Conservation (phyloP, 805 yeast genomes). For the Suhomyces vadensis region DNA sequence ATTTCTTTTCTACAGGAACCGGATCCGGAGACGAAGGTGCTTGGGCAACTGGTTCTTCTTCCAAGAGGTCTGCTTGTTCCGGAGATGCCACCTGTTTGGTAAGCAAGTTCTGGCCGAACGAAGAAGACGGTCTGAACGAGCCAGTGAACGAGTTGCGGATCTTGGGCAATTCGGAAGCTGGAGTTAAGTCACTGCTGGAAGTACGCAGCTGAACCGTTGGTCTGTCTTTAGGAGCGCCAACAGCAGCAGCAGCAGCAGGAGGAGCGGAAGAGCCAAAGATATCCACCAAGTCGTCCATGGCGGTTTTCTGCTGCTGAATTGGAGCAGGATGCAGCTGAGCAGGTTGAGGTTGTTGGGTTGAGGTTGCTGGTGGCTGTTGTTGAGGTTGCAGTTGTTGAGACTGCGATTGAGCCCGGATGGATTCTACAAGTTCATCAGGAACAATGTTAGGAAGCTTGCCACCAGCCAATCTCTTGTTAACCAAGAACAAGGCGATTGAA, state of each 20-base stretch:
- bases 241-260: slow-evolving; percentile 17
- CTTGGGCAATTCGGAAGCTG: slow-evolving; percentile 30
- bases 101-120: slow-evolving; percentile 76
- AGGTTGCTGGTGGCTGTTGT: slow-evolving; percentile 11
- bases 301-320: slow-evolving; percentile 41
- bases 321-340: slow-evolving; percentile 1
- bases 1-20: slow-evolving; percentile 16
- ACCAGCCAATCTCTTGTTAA: slow-evolving; percentile 82
- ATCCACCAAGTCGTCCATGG: slow-evolving; percentile 67
- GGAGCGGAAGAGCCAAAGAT: slow-evolving; percentile 36
- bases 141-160: slow-evolving; percentile 34
- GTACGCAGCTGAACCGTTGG: slow-evolving; percentile 24
- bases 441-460: slow-evolving; percentile 72
- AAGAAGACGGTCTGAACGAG: slow-evolving; percentile 77
- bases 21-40: slow-evolving; percentile 15
- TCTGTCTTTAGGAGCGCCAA: slow-evolving; percentile 6
- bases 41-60: slow-evolving; percentile 27
- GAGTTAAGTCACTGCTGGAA: slow-evolving; percentile 37
- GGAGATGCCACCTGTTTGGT: slow-evolving; percentile 22
- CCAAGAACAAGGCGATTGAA: slow-evolving; percentile 89
- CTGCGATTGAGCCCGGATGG: slow-evolving; percentile 22
- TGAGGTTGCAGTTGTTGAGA: slow-evolving; percentile 14
- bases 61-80: slow-evolving; percentile 29
- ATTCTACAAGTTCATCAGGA: slow-evolving; percentile 59
- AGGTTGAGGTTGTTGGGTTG: slow-evolving; percentile 9